Conservation (phyloP, 768 basidiomycete genomes). For the Mycena rebaudengoi region DNA sequence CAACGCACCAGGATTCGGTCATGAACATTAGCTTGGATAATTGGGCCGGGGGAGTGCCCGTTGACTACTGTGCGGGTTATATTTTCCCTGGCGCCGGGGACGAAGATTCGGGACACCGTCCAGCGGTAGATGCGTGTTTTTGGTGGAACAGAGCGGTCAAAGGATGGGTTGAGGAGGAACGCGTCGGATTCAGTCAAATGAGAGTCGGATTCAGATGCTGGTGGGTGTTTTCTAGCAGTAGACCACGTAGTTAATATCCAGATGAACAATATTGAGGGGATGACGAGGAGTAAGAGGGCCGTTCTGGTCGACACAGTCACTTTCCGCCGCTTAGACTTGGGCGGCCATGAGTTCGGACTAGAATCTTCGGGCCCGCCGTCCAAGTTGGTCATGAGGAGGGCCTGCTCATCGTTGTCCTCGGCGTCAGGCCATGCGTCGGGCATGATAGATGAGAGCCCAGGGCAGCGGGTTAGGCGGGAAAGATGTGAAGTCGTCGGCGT, state of each 20-base stretch:
- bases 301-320: neutral
- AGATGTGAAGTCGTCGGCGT: too few species aligned
- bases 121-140: conserved; percentile 54
- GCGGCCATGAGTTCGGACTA: neutral
- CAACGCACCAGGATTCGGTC: conserved; percentile 41
- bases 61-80: conserved; percentile 58
- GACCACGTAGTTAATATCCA: too few species aligned
- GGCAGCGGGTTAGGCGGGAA: too few species aligned
- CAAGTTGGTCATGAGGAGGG: neutral
- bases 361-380: neutral
- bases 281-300: neutral
- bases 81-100: conserved; percentile 48
- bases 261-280: neutral
- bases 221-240: too few species aligned
- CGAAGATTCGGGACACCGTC: conserved; percentile 46
- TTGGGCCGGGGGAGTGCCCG: conserved; percentile 49
- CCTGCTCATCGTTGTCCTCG: too few species aligned
- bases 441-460: too few species aligned
- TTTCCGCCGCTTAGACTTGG: neutral
- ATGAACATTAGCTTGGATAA: conserved; percentile 46
- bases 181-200: neutral
- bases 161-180: conserved; percentile 33
- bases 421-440: too few species aligned
- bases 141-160: conserved; percentile 36
- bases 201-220: neutral